A percentile compares a stretch with the other conserved stretches of the same genome.
These are phyloP conservation scores for Curvularia sp. DNA, from an alignment of 2,329 filamentous ascomycete genomes.

Conservation along the genomic window DNA sequence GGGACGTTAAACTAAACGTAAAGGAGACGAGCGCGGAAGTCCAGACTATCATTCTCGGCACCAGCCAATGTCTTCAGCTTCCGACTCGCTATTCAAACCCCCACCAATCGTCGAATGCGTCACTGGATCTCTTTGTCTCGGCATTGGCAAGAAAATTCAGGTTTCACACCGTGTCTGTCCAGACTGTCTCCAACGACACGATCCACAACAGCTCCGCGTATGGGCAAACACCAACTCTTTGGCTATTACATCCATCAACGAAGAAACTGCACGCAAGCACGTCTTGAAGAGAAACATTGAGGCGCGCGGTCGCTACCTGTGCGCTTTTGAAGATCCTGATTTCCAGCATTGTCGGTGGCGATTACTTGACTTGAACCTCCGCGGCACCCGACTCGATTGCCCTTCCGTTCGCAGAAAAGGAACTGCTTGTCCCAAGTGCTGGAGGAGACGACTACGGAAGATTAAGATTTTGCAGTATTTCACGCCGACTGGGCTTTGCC, in stretches of 20 bases:
- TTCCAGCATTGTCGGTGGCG: slow-evolving; percentile 38
- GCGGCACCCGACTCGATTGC: slow-evolving; percentile 31
- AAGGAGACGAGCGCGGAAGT: slow-evolving; percentile 22
- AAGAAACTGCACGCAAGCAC: slow-evolving; percentile 32
- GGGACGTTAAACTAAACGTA: slow-evolving; percentile 30
- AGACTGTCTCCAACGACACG: slow-evolving; percentile 36
- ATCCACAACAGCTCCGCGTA: slow-evolving; percentile 33
- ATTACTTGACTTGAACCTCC: slow-evolving; percentile 33
- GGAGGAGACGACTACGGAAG: slow-evolving; percentile 33
- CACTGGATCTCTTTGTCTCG: slow-evolving; percentile 31
- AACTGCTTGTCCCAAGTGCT: slow-evolving; percentile 35
- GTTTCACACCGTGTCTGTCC: slow-evolving; percentile 29
- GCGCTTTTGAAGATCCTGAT: slow-evolving; percentile 36
- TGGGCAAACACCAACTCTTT: slow-evolving; percentile 27
- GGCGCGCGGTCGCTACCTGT: slow-evolving; percentile 31
- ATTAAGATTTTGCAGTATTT: slow-evolving; percentile 37
- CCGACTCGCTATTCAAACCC: slow-evolving; percentile 29
- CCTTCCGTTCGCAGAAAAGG: slow-evolving; percentile 31
- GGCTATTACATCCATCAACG: slow-evolving; percentile 27
- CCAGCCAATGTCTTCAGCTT: slow-evolving; percentile 29
- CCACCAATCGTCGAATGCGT: slow-evolving; percentile 37
- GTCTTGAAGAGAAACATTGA: slow-evolving; percentile 34
- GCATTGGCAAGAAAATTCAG: slow-evolving; percentile 39
- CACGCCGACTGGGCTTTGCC: slow-evolving; percentile 38
- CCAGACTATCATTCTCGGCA: slow-evolving; percentile 24